Base-by-base conservation (phyloP, 2,329 filamentous ascomycete genomes). In the Incumbomyces lentus region DNA sequence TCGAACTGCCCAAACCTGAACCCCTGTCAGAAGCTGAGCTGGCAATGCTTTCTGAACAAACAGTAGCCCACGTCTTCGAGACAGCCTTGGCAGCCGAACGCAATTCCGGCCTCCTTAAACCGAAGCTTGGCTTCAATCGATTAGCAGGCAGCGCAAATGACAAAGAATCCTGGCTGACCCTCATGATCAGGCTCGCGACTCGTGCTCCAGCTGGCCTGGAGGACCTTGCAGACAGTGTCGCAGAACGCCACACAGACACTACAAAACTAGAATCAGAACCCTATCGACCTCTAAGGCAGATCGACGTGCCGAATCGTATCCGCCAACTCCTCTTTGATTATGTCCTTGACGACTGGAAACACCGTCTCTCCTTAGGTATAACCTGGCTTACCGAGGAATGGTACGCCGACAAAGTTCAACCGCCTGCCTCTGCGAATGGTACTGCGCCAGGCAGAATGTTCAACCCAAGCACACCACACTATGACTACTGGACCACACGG, bases 371-470 rank as follows among this genome's bases (percentile, higher is more conserved):
- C 55, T 78, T 92, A 17, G 90, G 88, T 1, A 87, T 96, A 43
- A 82, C 83, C 6, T 98, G 92, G 92, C 74, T 98, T 13, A 94
- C 84, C 57, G 92, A 98, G 64, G 92, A 98, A 66, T 98, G 92
- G 90, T 96, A 95, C 65, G 93, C 89, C 58, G 90, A 96, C 62
- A 80, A 73, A 36, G 65, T 87, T 29, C 69, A 74, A 44, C 12
- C 19, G 14, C 14, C 16, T 16, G 61, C 68, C 37, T 67, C 74
- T 47, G 65, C 56, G 36, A 68, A 66, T 49, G 56, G 61, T 42
- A 63, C 66, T 69, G 53, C 67, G 62, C 50, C 68, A 40, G 62
- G 52, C 48, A 70, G 64, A 45, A 69, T 73, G 34, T 72, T 74
- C 6, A 71, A 76, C 2, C 60, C 75, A 30, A 59, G 57, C 2